A percentile compares a stretch with the other conserved stretches of the same genome.
These are phyloP conservation scores for Sporothrix schenckii DNA, from an alignment of 2,329 filamentous ascomycete species.

Conservation along the genomic window DNA sequence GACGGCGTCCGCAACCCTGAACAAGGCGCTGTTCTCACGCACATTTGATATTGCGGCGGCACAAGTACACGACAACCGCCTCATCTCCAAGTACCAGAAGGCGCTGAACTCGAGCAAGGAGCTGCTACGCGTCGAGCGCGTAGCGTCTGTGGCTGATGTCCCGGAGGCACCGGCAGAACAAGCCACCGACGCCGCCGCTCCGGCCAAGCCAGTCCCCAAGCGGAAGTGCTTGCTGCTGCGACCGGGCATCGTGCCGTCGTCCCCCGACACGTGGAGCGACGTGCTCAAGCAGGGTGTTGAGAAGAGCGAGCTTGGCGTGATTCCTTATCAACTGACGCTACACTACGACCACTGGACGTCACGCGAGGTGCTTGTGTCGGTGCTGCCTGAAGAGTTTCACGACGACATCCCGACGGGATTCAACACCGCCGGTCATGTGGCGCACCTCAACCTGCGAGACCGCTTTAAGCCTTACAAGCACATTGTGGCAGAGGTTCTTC, in stretches of 20 bases:
- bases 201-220: neutral
- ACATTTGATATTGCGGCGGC: constrained; percentile 77
- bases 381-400: constrained; percentile 78
- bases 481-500: constrained; percentile 79
- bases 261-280: constrained; percentile 74
- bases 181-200: constrained; percentile 47
- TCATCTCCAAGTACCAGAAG: constrained; percentile 72
- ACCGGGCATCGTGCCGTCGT: constrained; percentile 58
- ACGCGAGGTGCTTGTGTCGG: constrained; percentile 80
- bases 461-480: constrained; percentile 83
- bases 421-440: constrained; percentile 86
- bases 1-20: constrained; percentile 60
- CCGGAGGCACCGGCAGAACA: constrained; percentile 52
- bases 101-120: constrained; percentile 68
- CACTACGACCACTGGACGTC: constrained; percentile 88
- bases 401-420: constrained; percentile 84
- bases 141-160: constrained; percentile 65
- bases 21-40: constrained; percentile 80
- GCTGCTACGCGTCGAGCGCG: constrained; percentile 64
- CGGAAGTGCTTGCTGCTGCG: constrained; percentile 64
- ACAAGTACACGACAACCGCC: constrained; percentile 71
- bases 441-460: constrained; percentile 86
- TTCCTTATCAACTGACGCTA: constrained; percentile 75
- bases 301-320: constrained; percentile 69
- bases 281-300: constrained; percentile 69